These are phyloP conservation scores for Musa troglodytarum DNA, from an alignment of 176 grass and related monocot species.

Conservation along the genomic window DNA sequence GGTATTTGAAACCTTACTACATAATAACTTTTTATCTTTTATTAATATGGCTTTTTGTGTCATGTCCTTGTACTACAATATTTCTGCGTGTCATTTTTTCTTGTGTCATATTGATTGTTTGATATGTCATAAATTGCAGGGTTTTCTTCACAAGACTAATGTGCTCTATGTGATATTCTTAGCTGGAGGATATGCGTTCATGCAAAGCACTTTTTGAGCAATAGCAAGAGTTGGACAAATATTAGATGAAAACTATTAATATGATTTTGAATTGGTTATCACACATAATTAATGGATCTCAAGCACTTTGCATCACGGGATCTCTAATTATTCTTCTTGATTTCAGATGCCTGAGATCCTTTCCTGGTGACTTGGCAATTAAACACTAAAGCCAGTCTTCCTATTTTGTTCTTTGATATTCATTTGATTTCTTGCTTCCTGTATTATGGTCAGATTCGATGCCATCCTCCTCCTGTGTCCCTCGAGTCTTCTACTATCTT, in stretches of 20 bases:
- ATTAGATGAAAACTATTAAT: conserved; percentile 1
- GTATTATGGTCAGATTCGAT: not conserved
- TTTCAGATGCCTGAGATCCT: not conserved
- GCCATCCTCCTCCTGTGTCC: not conserved
- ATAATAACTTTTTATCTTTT: too few species aligned
- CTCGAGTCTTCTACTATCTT: not conserved
- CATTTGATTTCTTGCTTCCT: not conserved
- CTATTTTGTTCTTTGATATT: not conserved
- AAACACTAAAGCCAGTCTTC: not conserved
- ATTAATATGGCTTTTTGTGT: too few species aligned
- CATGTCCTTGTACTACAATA: not conserved
- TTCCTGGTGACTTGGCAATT: not conserved
- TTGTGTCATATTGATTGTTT: conserved; percentile 15
- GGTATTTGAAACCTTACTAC: too few species aligned
- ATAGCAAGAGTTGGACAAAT: not conserved
- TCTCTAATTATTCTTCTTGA: not conserved
- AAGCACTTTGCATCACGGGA: not conserved
- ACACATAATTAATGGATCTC: not conserved
- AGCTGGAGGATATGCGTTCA: conserved; percentile 1
- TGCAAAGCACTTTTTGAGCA: conserved; percentile 13
- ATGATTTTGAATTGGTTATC: not conserved
- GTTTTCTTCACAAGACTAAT: conserved; percentile 26
- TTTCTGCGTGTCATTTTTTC: not conserved
- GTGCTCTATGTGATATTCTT: conserved; percentile 19
- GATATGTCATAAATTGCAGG: conserved; percentile 38